phyloP scores from a whole-genome alignment of 2,329 filamentous ascomycete genomes.

The Alternaria triticina region DNA sequence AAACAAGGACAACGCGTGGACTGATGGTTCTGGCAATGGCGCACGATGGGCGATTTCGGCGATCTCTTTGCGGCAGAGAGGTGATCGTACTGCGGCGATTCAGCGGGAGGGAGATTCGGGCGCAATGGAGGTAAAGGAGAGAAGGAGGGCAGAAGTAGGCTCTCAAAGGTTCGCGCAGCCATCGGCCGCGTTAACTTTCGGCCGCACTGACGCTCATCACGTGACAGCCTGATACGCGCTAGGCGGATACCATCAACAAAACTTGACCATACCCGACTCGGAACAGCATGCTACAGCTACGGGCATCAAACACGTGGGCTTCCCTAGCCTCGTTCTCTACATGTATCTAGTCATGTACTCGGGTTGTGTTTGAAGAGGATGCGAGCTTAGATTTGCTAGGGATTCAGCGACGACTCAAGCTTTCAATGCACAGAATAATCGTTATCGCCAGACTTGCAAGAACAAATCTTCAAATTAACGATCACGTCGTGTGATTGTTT shows the following conservation, averaged over 20 bases:
- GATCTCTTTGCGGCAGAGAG: slow-evolving; percentile 13
- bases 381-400: background rate
- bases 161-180: slow-evolving; percentile 21
- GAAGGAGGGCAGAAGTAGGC: slow-evolving; percentile 22
- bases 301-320: background rate
- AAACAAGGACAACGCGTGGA: slow-evolving; percentile 38
- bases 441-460: background rate
- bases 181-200: slow-evolving; percentile 30
- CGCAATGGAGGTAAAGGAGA: slow-evolving; percentile 25
- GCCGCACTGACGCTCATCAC: slow-evolving; percentile 20
- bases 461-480: background rate
- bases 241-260: slow-evolving; percentile 6
- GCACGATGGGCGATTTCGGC: slow-evolving; percentile 14
- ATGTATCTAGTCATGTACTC: background rate
- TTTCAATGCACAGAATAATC: background rate
- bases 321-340: background rate
- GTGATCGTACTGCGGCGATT: slow-evolving; percentile 22
- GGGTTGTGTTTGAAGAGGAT: background rate
- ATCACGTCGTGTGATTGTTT: background rate
- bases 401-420: background rate
- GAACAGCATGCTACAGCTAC: slow-evolving; percentile 1
- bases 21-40: slow-evolving; percentile 13
- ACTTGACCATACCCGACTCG: background rate
- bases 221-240: slow-evolving; percentile 10
- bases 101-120: slow-evolving; percentile 13